phyloP scores from a whole-genome alignment of 805 yeast genomes.

The Metschnikowia kofuensis region DNA sequence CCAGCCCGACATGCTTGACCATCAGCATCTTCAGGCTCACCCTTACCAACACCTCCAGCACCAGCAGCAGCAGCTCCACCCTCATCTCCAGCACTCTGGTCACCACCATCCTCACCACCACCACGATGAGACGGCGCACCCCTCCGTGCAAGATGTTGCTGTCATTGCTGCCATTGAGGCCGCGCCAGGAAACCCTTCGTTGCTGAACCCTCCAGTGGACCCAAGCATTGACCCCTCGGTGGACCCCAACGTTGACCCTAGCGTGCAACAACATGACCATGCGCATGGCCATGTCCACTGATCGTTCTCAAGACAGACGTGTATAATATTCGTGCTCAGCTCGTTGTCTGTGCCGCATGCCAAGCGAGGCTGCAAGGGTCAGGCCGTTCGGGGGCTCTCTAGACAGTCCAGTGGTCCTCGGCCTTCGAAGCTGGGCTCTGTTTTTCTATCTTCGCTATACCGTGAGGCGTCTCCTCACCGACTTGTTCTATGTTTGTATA shows the following conservation, averaged over 20 bases:
- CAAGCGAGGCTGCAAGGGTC: background rate
- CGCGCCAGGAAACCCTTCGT: slow-evolving; percentile 25
- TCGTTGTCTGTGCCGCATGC: background rate
- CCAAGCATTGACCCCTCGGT: slow-evolving; percentile 32
- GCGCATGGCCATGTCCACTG: slow-evolving; percentile 27
- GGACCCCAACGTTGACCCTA: slow-evolving; percentile 44
- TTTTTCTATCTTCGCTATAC: no score
- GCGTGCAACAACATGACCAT: slow-evolving; percentile 42
- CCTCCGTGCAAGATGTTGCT: slow-evolving; percentile 40
- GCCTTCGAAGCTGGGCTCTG: background rate
- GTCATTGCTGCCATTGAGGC: slow-evolving; percentile 43
- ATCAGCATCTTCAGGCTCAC: slow-evolving; percentile 22
- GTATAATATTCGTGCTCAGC: slow-evolving; percentile 11
- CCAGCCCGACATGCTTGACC: slow-evolving; percentile 23
- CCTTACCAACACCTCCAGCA: slow-evolving; percentile 21
- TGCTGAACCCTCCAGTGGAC: slow-evolving; percentile 35
- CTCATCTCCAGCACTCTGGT: slow-evolving; percentile 17
- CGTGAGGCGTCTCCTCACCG: background rate
- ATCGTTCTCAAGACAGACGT: slow-evolving; percentile 5
- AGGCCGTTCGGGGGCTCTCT: background rate
- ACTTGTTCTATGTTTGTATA: slow-evolving; percentile 13
- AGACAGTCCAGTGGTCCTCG: no score
- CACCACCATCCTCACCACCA: slow-evolving; percentile 27
- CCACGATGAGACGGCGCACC: slow-evolving; percentile 24
- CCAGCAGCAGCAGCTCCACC: slow-evolving; percentile 25